phyloP scores from a whole-genome alignment of 2,329 filamentous ascomycete species.

The Penicillium occitanis region DNA sequence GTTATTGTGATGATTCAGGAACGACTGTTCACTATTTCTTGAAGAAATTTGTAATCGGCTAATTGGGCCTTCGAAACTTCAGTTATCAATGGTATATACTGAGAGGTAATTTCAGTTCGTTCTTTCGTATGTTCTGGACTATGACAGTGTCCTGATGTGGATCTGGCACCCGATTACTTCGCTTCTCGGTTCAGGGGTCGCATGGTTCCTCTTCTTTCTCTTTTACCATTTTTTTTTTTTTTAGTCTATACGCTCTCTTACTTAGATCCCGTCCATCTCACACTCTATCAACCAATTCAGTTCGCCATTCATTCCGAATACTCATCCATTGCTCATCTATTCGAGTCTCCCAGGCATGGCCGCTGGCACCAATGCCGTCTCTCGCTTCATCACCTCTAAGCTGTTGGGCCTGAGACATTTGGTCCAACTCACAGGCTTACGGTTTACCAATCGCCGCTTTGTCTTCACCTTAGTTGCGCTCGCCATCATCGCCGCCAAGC shows the following conservation, averaged over 20 bases:
- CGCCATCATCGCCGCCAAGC: conserved; percentile 27
- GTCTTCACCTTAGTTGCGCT: conserved; percentile 29
- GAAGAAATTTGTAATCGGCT: no score
- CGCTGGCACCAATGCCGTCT: not conserved
- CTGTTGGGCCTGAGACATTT: conserved; percentile 3
- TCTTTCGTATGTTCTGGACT: not conserved
- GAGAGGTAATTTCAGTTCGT: not conserved
- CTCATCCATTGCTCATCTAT: not conserved
- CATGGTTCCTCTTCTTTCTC: not conserved
- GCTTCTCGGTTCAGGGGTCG: not conserved
- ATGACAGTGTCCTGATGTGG: not conserved
- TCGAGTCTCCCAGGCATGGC: conserved; percentile 3
- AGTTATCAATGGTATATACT: no score
- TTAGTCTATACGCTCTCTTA: not conserved
- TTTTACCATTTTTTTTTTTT: not conserved
- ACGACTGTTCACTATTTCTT: no score
- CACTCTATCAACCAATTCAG: not conserved
- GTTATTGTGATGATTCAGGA: no score
- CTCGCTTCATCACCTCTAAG: not conserved
- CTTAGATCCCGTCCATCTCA: conserved; percentile 1
- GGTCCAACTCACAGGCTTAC: not conserved
- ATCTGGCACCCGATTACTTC: not conserved
- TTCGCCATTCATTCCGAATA: conserved; percentile 3
- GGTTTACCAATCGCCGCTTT: conserved; percentile 21
- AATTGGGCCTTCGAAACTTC: no score